phyloP scores from a whole-genome alignment of 257 asterid genomes.

The Nicotiana attenuata region DNA sequence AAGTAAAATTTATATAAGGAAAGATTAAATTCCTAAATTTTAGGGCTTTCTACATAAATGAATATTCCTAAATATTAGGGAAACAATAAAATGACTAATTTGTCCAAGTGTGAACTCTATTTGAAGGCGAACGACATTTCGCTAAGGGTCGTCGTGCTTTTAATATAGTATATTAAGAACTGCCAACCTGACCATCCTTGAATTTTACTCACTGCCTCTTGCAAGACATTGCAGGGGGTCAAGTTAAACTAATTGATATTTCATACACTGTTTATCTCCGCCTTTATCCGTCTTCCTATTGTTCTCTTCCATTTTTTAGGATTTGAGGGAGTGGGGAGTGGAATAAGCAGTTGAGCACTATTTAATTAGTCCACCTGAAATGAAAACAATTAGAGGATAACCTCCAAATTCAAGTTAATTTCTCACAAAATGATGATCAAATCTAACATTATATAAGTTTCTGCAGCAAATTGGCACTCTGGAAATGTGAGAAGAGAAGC shows the following conservation, averaged over 20 bases:
- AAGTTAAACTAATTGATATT: neutral
- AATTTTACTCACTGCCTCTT: neutral
- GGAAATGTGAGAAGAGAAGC: conserved; percentile 71
- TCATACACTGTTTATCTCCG: neutral
- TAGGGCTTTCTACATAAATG: too few relatives aligned
- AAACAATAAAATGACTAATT: too few relatives aligned
- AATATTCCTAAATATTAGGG: too few relatives aligned
- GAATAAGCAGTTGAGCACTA: neutral
- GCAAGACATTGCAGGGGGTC: neutral
- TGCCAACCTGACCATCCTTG: neutral
- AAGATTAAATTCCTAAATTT: too few relatives aligned
- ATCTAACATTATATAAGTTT: conserved; percentile 9
- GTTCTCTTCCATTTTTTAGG: neutral
- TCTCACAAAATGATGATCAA: neutral
- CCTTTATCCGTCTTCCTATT: neutral
- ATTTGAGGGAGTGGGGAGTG: neutral
- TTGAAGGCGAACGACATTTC: too few relatives aligned
- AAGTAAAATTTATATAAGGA: too few relatives aligned
- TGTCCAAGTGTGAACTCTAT: too few relatives aligned
- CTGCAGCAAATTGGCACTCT: conserved; percentile 55
- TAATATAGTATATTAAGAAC: neutral
- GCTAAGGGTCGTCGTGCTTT: too few relatives aligned
- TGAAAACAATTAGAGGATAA: conserved; percentile 3
- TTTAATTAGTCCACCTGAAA: neutral
- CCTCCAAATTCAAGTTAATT: conserved; percentile 2